phyloP scores from a whole-genome alignment of 306 rosid genomes.

The Sphenostylis stenocarpa region DNA sequence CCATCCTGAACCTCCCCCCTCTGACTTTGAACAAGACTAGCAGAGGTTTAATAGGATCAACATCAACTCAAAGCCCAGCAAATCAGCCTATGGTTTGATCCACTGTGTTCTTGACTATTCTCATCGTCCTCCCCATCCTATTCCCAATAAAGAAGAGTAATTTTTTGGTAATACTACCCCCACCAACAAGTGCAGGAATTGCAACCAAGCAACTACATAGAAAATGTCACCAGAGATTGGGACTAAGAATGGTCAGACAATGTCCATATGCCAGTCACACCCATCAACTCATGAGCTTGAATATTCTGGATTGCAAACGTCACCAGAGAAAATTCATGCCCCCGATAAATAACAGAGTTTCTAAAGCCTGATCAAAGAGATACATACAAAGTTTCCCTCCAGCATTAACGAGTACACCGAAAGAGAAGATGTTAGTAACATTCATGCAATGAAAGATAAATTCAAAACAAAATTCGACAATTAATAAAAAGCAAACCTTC shows the following conservation, averaged over 20 bases:
- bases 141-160: neutral
- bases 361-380: neutral
- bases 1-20: neutral
- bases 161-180: neutral
- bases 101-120: neutral
- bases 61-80: neutral
- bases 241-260: neutral
- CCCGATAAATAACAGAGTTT: neutral
- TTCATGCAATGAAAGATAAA: neutral
- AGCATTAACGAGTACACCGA: neutral
- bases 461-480: neutral
- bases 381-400: neutral
- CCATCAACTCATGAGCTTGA: neutral
- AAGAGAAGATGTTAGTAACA: neutral
- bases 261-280: neutral
- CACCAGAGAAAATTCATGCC: neutral
- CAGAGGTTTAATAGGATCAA: neutral
- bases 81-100: neutral
- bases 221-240: neutral
- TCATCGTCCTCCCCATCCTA: neutral
- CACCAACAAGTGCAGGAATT: neutral
- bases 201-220: neutral
- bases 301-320: neutral
- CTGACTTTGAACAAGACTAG: neutral
- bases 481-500: conserved; percentile 54